A percentile compares a stretch with the other conserved stretches of the same genome.
These are phyloP conservation scores for Phytophthora pinifolia DNA, from an alignment of 352 stramenopile genomes.

Conservation along the genomic window DNA sequence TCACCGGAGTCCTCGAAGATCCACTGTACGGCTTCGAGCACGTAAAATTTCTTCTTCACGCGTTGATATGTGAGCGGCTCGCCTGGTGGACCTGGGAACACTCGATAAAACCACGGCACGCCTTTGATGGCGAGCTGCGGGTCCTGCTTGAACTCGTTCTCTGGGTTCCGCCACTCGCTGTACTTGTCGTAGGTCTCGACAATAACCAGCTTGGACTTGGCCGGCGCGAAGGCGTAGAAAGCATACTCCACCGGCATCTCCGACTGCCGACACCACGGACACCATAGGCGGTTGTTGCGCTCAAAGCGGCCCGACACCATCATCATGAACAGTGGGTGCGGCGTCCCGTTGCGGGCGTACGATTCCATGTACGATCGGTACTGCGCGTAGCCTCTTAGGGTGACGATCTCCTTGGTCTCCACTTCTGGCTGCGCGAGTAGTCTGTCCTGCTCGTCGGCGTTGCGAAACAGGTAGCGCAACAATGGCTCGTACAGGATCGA, in stretches of 20 bases:
- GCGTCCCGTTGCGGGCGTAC: constrained; percentile 22
- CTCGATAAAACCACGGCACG: constrained; percentile 62
- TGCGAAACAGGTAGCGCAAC: constrained; percentile 69
- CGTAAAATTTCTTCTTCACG: constrained; percentile 39
- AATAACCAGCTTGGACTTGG: constrained; percentile 50
- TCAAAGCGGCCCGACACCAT: constrained; percentile 63
- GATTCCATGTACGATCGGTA: constrained; percentile 39
- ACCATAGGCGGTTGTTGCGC: constrained; percentile 76
- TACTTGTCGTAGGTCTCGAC: constrained; percentile 61
- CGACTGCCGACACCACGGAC: constrained; percentile 65
- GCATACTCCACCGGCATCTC: constrained; percentile 69
- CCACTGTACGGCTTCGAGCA: constrained; percentile 31
- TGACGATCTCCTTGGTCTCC: constrained; percentile 57
- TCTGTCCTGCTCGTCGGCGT: constrained; percentile 44
- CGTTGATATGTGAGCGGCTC: constrained; percentile 32
- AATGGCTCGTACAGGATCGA: constrained; percentile 55
- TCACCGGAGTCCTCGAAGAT: constrained; percentile 31
- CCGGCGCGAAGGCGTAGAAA: constrained; percentile 61
- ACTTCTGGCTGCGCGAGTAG: constrained; percentile 39
- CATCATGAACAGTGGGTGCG: constrained; percentile 71
- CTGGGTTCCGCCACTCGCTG: constrained; percentile 67
- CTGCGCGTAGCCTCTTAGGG: constrained; percentile 40
- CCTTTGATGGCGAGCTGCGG: constrained; percentile 53
- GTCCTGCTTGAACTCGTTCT: constrained; percentile 68
- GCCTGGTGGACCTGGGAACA: constrained; percentile 36